Evolutionary conservation across 208 protist species (phyloP).

Genomic region (Vickermania ingenoplastis): DNA sequence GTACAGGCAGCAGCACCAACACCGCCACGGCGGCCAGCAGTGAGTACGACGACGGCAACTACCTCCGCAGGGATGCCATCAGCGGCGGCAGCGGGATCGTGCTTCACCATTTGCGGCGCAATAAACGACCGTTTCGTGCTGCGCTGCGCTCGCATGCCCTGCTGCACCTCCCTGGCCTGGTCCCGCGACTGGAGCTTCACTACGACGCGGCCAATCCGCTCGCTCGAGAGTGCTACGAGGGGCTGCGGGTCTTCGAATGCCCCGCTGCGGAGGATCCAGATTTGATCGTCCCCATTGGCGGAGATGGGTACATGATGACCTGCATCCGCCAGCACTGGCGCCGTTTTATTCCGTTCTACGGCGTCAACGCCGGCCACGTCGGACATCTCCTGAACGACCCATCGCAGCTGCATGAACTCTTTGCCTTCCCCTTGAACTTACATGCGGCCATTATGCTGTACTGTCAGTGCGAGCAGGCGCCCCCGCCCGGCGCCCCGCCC

Average conservation of each 20-base stretch:
- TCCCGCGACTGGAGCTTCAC: constrained; percentile 79
- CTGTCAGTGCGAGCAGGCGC: constrained; percentile 73
- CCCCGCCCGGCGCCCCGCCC: constrained; percentile 15
- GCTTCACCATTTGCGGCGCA: background rate
- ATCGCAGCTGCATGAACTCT: constrained; percentile 70
- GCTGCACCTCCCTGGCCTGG: constrained; percentile 56
- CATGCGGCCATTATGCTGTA: constrained; percentile 85
- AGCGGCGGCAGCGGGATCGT: background rate
- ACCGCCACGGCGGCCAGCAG: constrained; percentile 37
- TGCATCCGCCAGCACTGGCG: constrained; percentile 86
- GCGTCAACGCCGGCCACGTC: constrained; percentile 85
- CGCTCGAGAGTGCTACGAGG: constrained; percentile 74
- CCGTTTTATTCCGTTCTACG: constrained; percentile 87
- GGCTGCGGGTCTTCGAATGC: constrained; percentile 63
- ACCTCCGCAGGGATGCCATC: constrained; percentile 7
- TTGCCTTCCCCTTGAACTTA: constrained; percentile 77
- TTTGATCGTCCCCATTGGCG: constrained; percentile 85
- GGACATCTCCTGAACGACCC: constrained; percentile 82
- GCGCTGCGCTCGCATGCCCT: constrained; percentile 7
- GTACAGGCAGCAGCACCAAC: constrained; percentile 41
- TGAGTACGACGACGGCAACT: constrained; percentile 12
- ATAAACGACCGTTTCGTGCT: background rate
- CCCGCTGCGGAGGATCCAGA: constrained; percentile 64
- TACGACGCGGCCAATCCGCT: constrained; percentile 79
- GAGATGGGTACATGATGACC: constrained; percentile 90